Evolutionary conservation across 805 yeast genomes (phyloP).

Genomic region (Ogataea trehaloabstinens): DNA sequence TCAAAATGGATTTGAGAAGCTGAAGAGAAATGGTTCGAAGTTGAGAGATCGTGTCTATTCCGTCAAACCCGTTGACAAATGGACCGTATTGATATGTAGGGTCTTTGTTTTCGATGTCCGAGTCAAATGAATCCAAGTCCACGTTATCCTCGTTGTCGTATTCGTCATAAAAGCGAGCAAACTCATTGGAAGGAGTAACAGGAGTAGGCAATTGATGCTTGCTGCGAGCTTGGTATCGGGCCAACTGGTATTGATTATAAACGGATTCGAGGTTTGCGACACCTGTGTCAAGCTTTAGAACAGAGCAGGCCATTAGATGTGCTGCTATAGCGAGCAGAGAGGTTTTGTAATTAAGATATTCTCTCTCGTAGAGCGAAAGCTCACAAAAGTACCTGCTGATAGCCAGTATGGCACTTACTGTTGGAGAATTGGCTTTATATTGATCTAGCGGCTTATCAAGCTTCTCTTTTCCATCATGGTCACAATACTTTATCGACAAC

Average conservation of each 20-base stretch:
- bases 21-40: slow-evolving; percentile 42
- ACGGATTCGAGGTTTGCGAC: slow-evolving; percentile 32
- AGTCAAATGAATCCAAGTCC: slow-evolving; percentile 13
- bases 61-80: slow-evolving; percentile 48
- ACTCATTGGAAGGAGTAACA: slow-evolving; percentile 24
- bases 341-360: slow-evolving; percentile 41
- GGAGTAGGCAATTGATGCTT: slow-evolving; percentile 25
- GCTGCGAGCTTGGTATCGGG: slow-evolving; percentile 9
- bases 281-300: slow-evolving; percentile 48
- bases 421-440: slow-evolving; percentile 32
- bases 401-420: slow-evolving; percentile 52
- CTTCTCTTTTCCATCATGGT: slow-evolving; percentile 32
- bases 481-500: slow-evolving; percentile 34
- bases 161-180: slow-evolving; percentile 15
- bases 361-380: slow-evolving; percentile 48
- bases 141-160: slow-evolving; percentile 12
- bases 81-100: slow-evolving; percentile 44
- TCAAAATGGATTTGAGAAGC: slow-evolving; percentile 41
- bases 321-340: slow-evolving; percentile 49
- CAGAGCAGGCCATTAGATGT: slow-evolving; percentile 53
- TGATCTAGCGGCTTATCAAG: slow-evolving; percentile 25
- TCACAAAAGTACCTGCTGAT: slow-evolving; percentile 56
- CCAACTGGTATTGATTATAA: slow-evolving; percentile 12
- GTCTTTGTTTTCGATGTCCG: slow-evolving; percentile 35
- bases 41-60: slow-evolving; percentile 34